Evolutionary conservation across 208 protist genomes (phyloP), one percentile per base, ranked within the genome.

Genomic region (Zelonia costaricensis): DNA sequence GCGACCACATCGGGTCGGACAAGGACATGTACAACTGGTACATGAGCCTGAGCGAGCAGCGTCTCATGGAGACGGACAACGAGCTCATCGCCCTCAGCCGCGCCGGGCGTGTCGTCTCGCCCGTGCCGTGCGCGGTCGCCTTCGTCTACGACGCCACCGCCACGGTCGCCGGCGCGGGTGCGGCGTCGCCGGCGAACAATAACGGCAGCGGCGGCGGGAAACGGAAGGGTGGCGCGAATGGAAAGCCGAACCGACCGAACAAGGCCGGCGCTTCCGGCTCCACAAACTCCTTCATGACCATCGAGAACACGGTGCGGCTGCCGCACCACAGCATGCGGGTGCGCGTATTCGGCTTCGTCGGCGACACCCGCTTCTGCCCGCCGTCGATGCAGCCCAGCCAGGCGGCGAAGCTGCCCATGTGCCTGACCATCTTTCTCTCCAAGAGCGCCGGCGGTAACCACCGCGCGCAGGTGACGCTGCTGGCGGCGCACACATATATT

Each of bases 321-420:
- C 69, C 69, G 18, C 63, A 74, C 39, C 60, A 68, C 43, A 75
- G 69, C 55, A 23, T 81, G 40, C 69, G 69, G 31, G 68, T 83
- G 9, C 63, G 71, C 28, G 79, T 88, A 43, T 80, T 85, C 27
- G 82, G 76, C 58, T 88, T 88, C 43, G 76, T 88, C 43, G 82
- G 82, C 9, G 78, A 88, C 51, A 80, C 70, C 5, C 68, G 69
- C 18, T 77, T 76, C 55, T 83, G 75, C 53, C 66, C 74, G 0
- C 54, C 75, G 13, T 80, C 71, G 42, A 53, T 81, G 70, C 57
- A 48, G 4, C 66, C 57, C n/a, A 63, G 22, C 4, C 31, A 72
- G 33, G 69, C 70, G 13, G 43, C 57, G 6, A 74, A 58, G 44
- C 38, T 57, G 8, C 78, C 78, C 20, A 76, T 85, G 53, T 70